Evolutionary conservation across 768 basidiomycete species (phyloP).

Genomic region (Macrolepiota dolichaula): DNA sequence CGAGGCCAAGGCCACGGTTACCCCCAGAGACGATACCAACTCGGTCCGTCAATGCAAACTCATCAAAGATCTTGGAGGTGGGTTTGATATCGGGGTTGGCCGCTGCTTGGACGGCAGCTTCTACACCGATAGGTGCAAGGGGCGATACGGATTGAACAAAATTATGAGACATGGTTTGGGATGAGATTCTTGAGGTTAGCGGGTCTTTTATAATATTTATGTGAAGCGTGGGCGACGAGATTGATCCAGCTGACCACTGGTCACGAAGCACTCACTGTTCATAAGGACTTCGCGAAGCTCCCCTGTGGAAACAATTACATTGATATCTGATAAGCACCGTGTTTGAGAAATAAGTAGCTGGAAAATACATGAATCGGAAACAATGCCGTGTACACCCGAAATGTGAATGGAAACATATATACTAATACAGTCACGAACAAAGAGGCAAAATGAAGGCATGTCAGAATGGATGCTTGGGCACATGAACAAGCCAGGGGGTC

Average conservation of each 20-base stretch:
- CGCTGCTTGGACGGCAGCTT: slow-evolving; percentile 48
- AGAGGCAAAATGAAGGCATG: neutral
- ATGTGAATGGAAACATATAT: neutral
- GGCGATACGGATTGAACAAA: slow-evolving; percentile 44
- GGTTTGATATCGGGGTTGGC: slow-evolving; percentile 29
- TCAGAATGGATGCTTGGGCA: slow-evolving; percentile 34
- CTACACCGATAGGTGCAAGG: slow-evolving; percentile 60
- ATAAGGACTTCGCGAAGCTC: neutral
- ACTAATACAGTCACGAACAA: neutral
- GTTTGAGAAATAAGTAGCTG: neutral
- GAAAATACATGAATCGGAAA: neutral
- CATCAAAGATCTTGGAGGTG: slow-evolving; percentile 52
- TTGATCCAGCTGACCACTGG: slow-evolving; percentile 14
- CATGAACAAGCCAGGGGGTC: slow-evolving; percentile 48
- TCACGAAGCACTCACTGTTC: neutral
- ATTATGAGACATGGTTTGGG: neutral
- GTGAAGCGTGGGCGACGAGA: slow-evolving; percentile 1
- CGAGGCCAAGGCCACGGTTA: slow-evolving; percentile 74
- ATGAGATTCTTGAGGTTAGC: neutral
- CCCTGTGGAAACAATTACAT: neutral
- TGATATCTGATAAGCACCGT: neutral
- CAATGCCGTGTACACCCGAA: neutral
- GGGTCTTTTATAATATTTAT: neutral
- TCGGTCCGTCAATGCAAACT: slow-evolving; percentile 54
- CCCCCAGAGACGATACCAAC: slow-evolving; percentile 64